Evolutionary conservation across 2,329 filamentous ascomycete species (phyloP).

Genomic region (Metarhizium rileyi): DNA sequence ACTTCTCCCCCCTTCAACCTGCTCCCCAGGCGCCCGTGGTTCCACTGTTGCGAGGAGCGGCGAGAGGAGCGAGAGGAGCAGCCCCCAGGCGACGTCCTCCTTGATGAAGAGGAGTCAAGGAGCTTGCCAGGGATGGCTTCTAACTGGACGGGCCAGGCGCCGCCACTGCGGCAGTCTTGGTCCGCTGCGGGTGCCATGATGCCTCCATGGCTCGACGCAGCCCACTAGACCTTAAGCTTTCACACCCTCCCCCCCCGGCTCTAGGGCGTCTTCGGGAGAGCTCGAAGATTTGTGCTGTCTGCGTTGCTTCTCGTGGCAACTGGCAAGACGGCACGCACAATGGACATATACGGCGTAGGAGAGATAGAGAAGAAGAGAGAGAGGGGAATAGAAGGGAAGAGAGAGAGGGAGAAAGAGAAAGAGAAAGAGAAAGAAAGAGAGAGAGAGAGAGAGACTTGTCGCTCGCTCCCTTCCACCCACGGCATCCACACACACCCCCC

Average conservation of each 20-base stretch:
- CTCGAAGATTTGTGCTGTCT: conserved; percentile 4
- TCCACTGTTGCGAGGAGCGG: conserved; percentile 2
- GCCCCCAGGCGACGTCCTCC: conserved; percentile 4
- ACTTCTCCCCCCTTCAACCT: background rate
- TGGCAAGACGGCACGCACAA: background rate
- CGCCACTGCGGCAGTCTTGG: conserved; percentile 9
- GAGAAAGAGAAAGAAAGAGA: background rate
- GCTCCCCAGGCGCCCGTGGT: conserved; percentile 4
- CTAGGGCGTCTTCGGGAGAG: conserved; percentile 3
- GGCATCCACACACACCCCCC: conserved; percentile 1
- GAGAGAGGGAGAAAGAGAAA: background rate
- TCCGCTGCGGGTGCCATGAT: background rate
- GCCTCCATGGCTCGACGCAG: background rate
- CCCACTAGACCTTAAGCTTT: background rate
- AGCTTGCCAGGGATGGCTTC: conserved; percentile 8
- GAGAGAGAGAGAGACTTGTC: background rate
- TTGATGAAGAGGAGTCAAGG: conserved; percentile 8
- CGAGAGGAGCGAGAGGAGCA: background rate
- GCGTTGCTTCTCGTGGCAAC: too few species aligned
- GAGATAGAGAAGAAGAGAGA: background rate
- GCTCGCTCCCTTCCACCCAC: too few species aligned
- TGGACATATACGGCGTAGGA: background rate
- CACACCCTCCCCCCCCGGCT: conserved; percentile 3
- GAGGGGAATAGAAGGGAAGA: background rate
- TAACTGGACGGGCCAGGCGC: conserved; percentile 10